Base-by-base conservation (phyloP, 768 basidiomycete genomes). In the Tulasnella calospora region DNA sequence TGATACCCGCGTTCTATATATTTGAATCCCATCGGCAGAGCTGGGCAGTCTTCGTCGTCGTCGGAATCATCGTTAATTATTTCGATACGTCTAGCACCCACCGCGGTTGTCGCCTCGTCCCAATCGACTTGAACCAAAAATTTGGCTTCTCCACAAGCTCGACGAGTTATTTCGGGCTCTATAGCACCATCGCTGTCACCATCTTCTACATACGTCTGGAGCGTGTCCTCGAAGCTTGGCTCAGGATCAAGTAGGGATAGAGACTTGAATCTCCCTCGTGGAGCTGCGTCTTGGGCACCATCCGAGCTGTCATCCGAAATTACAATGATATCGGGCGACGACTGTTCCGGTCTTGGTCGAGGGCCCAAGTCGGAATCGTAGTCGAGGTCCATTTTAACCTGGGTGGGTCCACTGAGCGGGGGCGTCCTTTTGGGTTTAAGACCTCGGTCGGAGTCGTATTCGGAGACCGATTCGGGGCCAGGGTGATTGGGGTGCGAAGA, bases 1-100 rank as follows among this genome's bases (percentile, higher is more conserved):
- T 72, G 30, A n/a, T 46, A 72, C 21, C 71, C 38, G 36, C 44
- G 36, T 36, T 72, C 71, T 38, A 41, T 41, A 15, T 72, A 72
- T 72, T 41, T 72, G 71, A 72, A 72, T 19, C 71, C 71, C 21
- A 72, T 72, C 5, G 71, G 71, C 17, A 72, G 71, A 40, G 30
- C n/a, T 17, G 71, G 71, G 23, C 38, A 40, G 44, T 72, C 71
- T 72, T 72, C 71, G 27, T 72, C 71, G 71, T 72, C 36, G 71
- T 72, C 71, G 71, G n/a, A n/a, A 30, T 67, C 61, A 17, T 67
- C 33, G 15, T 72, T 19, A 23, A 27, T 17, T 23, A 72, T 46
- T 40, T 72, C 71, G 13, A 72, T 17, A 0, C 38, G 44, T 36
- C 5, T 35, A 8, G 71, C 30, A 40, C 36, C 71, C 38, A 19